phyloP scores from a whole-genome alignment of 1,139 yeast genomes.

The Suhomyces choctaworum region DNA sequence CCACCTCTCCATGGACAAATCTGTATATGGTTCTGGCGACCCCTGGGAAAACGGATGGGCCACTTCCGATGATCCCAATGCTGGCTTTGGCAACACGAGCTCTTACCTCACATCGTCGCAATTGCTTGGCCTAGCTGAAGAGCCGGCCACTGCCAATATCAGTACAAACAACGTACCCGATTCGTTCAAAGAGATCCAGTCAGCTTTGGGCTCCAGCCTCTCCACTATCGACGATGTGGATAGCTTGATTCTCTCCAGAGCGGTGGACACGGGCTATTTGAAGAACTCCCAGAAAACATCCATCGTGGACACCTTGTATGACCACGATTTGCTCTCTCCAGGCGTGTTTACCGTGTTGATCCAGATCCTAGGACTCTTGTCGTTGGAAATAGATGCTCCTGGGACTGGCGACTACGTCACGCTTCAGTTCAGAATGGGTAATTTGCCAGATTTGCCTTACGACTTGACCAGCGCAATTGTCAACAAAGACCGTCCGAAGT shows the following conservation, averaged over 20 bases:
- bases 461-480: constrained; percentile 19
- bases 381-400: constrained; percentile 41
- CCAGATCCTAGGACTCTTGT: constrained; percentile 41
- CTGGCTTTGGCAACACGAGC: constrained; percentile 9
- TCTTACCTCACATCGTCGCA: constrained; percentile 32
- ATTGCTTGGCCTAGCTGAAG: constrained; percentile 16
- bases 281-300: constrained; percentile 35
- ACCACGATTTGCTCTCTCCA: constrained; percentile 38
- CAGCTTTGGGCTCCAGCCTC: constrained; percentile 21
- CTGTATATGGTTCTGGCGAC: constrained; percentile 32
- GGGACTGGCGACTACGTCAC: constrained; percentile 49
- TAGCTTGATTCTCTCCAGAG: constrained; percentile 27
- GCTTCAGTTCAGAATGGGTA: constrained; percentile 36
- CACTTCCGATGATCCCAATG: constrained; percentile 10
- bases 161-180: constrained; percentile 21
- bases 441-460: constrained; percentile 38
- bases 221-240: constrained; percentile 36
- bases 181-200: constrained; percentile 26
- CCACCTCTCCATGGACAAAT: constrained; percentile 22
- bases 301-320: constrained; percentile 39
- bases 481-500: neutral
- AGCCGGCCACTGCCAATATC: constrained; percentile 11
- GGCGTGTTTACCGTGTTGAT: constrained; percentile 30
- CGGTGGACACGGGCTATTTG: constrained; percentile 30
- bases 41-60: constrained; percentile 51